Evolutionary conservation across 208 protist species (phyloP).

Genomic region (Leishmania lainsoni): DNA sequence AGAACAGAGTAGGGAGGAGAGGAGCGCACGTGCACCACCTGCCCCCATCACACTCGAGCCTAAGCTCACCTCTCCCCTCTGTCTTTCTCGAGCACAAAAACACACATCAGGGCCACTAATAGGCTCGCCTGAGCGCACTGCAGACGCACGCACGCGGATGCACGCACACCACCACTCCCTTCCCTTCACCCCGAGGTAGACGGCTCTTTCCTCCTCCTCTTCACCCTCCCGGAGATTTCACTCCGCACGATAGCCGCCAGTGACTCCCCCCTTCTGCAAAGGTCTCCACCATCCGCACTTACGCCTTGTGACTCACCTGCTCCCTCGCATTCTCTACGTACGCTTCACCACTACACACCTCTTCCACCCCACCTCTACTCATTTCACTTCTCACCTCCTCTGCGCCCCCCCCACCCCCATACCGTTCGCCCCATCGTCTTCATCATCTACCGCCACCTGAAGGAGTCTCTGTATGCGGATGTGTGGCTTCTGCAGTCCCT

Average conservation of each 20-base stretch:
- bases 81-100: background rate
- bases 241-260: background rate
- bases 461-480: background rate
- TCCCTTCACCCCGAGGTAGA: background rate
- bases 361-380: background rate
- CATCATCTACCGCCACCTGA: background rate
- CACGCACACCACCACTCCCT: background rate
- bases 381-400: background rate
- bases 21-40: background rate
- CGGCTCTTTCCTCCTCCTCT: background rate
- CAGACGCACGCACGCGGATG: background rate
- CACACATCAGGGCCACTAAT: background rate
- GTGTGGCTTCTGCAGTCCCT: constrained; percentile 5
- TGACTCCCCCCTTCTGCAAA: background rate
- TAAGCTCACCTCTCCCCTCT: background rate
- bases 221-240: background rate
- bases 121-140: background rate
- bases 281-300: background rate
- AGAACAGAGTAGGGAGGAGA: background rate
- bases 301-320: background rate
- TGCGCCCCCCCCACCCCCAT: too few relatives aligned
- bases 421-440: background rate
- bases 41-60: background rate
- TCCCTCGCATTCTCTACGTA: background rate
- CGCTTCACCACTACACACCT: background rate